A percentile compares a stretch with the other conserved stretches of the same genome.
These are phyloP conservation scores for Moesziomyces sp. DNA, from an alignment of 1,284 basidiomycete genomes.

Conservation along the genomic window DNA sequence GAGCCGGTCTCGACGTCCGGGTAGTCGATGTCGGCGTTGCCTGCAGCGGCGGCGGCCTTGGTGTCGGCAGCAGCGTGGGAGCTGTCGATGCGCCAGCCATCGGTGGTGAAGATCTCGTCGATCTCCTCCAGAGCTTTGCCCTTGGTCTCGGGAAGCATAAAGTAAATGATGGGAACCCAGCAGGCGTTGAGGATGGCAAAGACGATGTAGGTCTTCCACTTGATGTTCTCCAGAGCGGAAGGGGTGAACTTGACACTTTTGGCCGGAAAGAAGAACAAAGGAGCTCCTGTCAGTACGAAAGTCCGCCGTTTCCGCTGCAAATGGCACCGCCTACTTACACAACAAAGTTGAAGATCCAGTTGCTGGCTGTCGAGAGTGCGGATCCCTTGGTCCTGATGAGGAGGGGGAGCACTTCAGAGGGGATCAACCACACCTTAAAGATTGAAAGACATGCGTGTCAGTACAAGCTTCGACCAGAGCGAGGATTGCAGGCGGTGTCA, in stretches of 20 bases:
- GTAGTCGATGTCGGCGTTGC: constrained; percentile 30
- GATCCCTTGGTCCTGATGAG: constrained; percentile 68
- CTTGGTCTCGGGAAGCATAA: constrained; percentile 67
- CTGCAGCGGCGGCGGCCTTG: constrained; percentile 26
- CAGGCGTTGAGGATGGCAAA: constrained; percentile 66
- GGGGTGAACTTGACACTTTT: constrained; percentile 75
- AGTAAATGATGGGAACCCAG: constrained; percentile 66
- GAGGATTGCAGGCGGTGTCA: too few relatives aligned
- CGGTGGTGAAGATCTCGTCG: constrained; percentile 60
- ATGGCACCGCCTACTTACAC: constrained; percentile 17
- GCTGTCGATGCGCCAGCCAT: constrained; percentile 40
- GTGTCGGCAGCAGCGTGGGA: constrained; percentile 25
- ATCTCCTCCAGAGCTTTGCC: constrained; percentile 63
- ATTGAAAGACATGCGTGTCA: too few relatives aligned
- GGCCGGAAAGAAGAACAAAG: too few relatives aligned
- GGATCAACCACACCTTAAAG: constrained; percentile 64
- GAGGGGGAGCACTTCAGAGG: constrained; percentile 67
- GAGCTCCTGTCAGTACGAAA: too few relatives aligned
- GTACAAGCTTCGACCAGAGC: too few relatives aligned
- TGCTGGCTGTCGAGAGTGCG: constrained; percentile 65
- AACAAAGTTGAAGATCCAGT: constrained; percentile 66
- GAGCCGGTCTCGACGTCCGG: constrained; percentile 22
- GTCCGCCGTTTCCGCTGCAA: too few relatives aligned
- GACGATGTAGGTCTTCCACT: constrained; percentile 57
- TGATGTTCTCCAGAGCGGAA: constrained; percentile 72